Evolutionary conservation across 2,329 filamentous ascomycete species (phyloP).

Genomic region (Fusarium miscanthi): DNA sequence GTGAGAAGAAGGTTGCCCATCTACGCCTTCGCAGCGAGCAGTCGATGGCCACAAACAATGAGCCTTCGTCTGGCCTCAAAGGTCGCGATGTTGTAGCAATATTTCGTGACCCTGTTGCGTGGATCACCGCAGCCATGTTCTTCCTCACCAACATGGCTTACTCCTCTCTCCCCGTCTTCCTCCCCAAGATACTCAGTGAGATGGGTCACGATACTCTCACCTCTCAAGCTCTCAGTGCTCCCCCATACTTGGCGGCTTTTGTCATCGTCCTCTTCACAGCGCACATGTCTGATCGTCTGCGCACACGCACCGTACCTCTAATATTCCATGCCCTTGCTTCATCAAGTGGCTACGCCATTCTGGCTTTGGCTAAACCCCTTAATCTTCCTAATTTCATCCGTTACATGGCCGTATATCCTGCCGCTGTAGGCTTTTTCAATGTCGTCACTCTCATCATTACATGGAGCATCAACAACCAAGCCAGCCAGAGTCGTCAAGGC

Average conservation of each 20-base stretch:
- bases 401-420: conserved; percentile 83
- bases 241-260: conserved; percentile 84
- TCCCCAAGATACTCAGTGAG: conserved; percentile 81
- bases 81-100: conserved; percentile 65
- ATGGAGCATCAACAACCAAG: conserved; percentile 90
- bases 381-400: conserved; percentile 61
- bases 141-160: conserved; percentile 91
- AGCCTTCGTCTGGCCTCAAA: conserved; percentile 57
- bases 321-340: conserved; percentile 77
- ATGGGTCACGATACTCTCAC: conserved; percentile 77
- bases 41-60: conserved; percentile 29
- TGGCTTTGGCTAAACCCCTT: conserved; percentile 67
- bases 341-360: conserved; percentile 66
- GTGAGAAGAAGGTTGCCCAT: conserved; percentile 76
- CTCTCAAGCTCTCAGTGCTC: conserved; percentile 82
- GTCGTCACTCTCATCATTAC: conserved; percentile 87
- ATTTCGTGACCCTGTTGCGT: conserved; percentile 56
- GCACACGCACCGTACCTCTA: conserved; percentile 72
- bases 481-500: conserved; percentile 74
- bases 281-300: conserved; percentile 74
- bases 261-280: conserved; percentile 77
- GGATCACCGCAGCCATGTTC: conserved; percentile 84
- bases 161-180: conserved; percentile 86
- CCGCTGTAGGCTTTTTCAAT: conserved; percentile 83
- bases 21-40: conserved; percentile 71